Conservation (phyloP, 73 alveolate species). For the Uronychia setigera region DNA sequence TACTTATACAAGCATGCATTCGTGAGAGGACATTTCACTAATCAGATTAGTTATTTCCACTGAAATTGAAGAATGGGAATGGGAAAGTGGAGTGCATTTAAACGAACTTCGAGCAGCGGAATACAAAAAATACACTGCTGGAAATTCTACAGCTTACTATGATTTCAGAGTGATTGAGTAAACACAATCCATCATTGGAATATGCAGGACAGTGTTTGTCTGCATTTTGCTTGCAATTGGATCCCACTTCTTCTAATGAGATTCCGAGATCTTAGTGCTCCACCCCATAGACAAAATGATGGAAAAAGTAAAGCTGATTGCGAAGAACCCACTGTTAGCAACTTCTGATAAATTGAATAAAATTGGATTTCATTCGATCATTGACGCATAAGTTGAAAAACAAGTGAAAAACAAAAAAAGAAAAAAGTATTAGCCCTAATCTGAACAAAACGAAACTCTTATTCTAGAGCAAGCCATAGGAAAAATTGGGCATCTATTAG, state of each 20-base stretch:
- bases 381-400: neutral
- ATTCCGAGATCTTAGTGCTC: neutral
- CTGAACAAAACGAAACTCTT: constrained; percentile 65
- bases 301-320: neutral
- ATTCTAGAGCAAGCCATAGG: constrained; percentile 77
- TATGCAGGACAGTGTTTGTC: neutral
- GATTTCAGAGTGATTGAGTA: neutral
- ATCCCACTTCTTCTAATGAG: neutral
- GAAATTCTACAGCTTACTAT: neutral
- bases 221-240: neutral
- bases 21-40: no score
- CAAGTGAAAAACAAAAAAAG: neutral
- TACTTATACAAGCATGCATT: no score
- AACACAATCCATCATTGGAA: neutral
- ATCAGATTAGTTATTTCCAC: neutral
- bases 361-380: neutral
- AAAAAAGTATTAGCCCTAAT: no score
- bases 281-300: neutral
- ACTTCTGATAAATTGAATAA: neutral
- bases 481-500: constrained; percentile 80
- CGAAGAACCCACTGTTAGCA: neutral
- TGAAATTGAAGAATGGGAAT: neutral
- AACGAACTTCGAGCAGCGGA: neutral
- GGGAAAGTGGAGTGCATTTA: neutral
- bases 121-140: neutral